Conservation (phyloP, 306 rosid species). For the Cyamopsis tetragonoloba region DNA sequence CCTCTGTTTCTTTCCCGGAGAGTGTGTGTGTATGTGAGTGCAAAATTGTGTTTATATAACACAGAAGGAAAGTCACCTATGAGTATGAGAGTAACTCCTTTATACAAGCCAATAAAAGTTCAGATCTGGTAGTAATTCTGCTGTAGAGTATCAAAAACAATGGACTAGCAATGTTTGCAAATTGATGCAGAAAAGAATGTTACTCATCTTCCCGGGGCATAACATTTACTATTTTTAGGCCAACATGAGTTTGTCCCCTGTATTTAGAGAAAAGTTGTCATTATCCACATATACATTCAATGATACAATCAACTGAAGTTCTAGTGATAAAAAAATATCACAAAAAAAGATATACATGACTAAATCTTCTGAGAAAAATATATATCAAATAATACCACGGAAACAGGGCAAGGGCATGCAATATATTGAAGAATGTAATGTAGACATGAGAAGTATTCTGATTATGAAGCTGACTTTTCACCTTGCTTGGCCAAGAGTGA, state of each 20-base stretch:
- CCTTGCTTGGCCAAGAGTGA: neutral
- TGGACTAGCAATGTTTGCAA: constrained; percentile 26
- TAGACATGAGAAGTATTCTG: neutral
- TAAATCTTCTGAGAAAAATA: neutral
- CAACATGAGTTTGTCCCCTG: constrained; percentile 81
- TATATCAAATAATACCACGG: neutral
- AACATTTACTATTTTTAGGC: constrained; percentile 52
- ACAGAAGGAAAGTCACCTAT: constrained; percentile 37
- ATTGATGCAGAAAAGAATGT: constrained; percentile 18
- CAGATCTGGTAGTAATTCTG: constrained; percentile 24
- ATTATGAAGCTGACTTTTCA: neutral
- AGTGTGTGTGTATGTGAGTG: neutral
- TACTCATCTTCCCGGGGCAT: constrained; percentile 45
- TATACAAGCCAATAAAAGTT: constrained; percentile 24
- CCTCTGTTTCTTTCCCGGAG: constrained; percentile 9
- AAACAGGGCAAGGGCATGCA: neutral
- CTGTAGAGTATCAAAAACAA: constrained; percentile 30
- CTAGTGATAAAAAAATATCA: neutral
- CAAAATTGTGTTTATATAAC: constrained; percentile 4
- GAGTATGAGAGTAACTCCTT: constrained; percentile 29
- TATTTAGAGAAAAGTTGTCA: constrained; percentile 20
- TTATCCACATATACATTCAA: constrained; percentile 9
- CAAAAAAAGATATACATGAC: neutral
- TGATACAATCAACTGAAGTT: neutral
- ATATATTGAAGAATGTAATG: neutral